Evolutionary conservation across 495 filamentous ascomycete species (phyloP).

Genomic region (Astrothelium subdiscretum): DNA sequence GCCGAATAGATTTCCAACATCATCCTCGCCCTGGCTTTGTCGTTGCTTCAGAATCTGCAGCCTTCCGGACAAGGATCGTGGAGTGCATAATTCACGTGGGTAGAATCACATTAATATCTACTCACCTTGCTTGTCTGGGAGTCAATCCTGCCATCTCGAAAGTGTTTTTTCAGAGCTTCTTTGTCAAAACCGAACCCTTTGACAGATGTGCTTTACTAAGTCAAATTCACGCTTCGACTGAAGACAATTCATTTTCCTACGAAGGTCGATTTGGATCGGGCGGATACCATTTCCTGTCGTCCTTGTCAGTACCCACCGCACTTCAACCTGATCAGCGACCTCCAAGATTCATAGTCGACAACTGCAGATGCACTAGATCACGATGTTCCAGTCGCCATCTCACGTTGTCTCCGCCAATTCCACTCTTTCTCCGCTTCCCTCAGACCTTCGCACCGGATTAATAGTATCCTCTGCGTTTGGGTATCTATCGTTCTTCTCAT

Average conservation of each 20-base stretch:
- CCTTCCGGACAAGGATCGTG: background rate
- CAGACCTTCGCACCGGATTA: conserved; percentile 10
- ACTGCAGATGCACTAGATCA: background rate
- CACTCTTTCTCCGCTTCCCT: conserved; percentile 9
- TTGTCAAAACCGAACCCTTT: too few species aligned
- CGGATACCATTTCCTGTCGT: too few species aligned
- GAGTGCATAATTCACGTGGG: background rate
- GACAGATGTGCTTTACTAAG: too few species aligned
- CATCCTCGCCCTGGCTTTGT: background rate
- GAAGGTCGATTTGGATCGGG: too few species aligned
- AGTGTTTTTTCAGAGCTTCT: background rate
- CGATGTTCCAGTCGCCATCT: background rate
- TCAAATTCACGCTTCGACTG: too few species aligned
- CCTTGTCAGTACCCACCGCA: background rate
- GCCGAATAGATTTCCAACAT: background rate
- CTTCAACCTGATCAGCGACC: background rate
- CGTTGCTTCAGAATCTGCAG: conserved; percentile 1
- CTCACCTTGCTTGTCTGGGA: background rate
- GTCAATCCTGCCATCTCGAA: background rate
- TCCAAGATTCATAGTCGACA: background rate
- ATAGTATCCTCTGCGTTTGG: conserved; percentile 10
- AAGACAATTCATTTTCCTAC: too few species aligned
- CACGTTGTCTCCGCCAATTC: background rate
- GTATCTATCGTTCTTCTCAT: conserved; percentile 12
- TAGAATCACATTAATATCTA: background rate